These are phyloP conservation scores for Tetrapisispora pingtungensis DNA, from an alignment of 805 yeast genomes.

Conservation along the genomic window DNA sequence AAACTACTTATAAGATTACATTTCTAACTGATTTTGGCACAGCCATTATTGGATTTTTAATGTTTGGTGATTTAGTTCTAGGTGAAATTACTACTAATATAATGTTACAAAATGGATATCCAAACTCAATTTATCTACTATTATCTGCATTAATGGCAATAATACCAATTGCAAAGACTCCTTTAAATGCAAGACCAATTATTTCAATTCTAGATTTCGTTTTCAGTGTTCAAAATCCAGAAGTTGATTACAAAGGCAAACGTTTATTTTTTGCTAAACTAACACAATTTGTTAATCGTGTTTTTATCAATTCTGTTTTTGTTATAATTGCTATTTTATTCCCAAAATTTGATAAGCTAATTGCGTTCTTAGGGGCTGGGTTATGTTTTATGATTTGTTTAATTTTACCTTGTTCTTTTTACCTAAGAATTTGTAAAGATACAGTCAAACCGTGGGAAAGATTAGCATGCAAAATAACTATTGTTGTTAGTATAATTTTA, in stretches of 20 bases:
- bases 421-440: conserved; percentile 43
- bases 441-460: conserved; percentile 35
- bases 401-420: conserved; percentile 66
- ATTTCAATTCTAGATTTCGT: conserved; percentile 56
- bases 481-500: conserved; percentile 36
- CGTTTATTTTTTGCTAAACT: conserved; percentile 14
- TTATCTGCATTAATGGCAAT: conserved; percentile 66
- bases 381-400: conserved; percentile 73
- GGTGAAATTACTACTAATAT: conserved; percentile 76
- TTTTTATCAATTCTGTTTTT: conserved; percentile 45
- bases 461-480: conserved; percentile 33
- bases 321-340: conserved; percentile 52
- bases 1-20: conserved; percentile 51
- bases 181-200: conserved; percentile 75
- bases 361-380: conserved; percentile 74
- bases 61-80: conserved; percentile 63
- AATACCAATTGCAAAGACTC: conserved; percentile 76
- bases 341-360: conserved; percentile 72
- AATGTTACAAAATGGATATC: conserved; percentile 57
- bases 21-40: conserved; percentile 50
- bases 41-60: conserved; percentile 59
- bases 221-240: conserved; percentile 26
- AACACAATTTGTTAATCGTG: conserved; percentile 24
- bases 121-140: conserved; percentile 45
- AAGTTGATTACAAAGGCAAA: conserved; percentile 12